A percentile compares a stretch with the other conserved stretches of the same genome.
These are phyloP conservation scores for Pholiota conissans DNA, from an alignment of 768 basidiomycete genomes.

Conservation along the genomic window DNA sequence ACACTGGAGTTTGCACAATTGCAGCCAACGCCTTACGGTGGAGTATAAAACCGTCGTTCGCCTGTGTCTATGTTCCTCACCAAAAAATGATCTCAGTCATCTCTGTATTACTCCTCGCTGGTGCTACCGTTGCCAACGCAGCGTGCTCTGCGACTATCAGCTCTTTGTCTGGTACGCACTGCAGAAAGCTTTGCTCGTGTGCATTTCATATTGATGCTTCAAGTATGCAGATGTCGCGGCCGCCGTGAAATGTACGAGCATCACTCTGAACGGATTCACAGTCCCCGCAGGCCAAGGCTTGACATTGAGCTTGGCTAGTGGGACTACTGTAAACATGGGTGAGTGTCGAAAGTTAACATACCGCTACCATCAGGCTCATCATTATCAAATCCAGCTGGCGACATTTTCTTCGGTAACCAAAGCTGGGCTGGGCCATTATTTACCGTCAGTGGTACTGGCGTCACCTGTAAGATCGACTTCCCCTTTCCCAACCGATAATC, in stretches of 20 bases:
- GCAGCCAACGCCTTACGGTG: neutral
- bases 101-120: constrained; percentile 15
- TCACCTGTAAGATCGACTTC: constrained; percentile 42
- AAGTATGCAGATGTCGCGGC: constrained; percentile 1
- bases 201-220: neutral
- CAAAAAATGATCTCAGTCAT: constrained; percentile 14
- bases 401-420: constrained; percentile 53
- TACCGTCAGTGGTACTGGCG: constrained; percentile 46
- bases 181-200: too few species aligned
- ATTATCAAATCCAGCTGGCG: constrained; percentile 41
- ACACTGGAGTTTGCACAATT: neutral
- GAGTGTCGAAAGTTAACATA: neutral
- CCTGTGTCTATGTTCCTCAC: neutral
- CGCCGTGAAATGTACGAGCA: constrained; percentile 8
- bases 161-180: constrained; percentile 39
- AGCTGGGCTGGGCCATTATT: constrained; percentile 58
- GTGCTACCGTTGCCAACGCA: constrained; percentile 16
- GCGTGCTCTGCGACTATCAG: constrained; percentile 56
- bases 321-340: constrained; percentile 9
- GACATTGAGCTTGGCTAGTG: constrained; percentile 3
- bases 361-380: neutral
- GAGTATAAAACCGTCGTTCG: neutral
- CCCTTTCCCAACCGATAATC: neutral
- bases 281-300: constrained; percentile 6
- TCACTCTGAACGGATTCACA: constrained; percentile 8